Percentiles rank a stretch among this genome's conserved stretches.
Evolutionary conservation across 2,329 filamentous ascomycete species (phyloP).

Genomic region (Cadophora sp.): DNA sequence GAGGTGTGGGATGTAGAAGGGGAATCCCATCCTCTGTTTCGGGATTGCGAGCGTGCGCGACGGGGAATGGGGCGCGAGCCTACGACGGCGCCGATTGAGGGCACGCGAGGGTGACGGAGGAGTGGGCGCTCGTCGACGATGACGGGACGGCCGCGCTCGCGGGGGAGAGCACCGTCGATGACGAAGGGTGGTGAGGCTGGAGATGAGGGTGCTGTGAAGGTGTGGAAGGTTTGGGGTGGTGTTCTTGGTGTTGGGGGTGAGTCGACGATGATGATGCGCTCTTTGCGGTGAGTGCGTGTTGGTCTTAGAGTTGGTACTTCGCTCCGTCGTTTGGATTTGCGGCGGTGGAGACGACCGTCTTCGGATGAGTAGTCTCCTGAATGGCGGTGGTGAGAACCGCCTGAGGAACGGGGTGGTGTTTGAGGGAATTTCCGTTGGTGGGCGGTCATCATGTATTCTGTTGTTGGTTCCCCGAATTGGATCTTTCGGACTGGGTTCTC

Average conservation of each 20-base stretch:
- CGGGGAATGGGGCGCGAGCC: conserved; percentile 18
- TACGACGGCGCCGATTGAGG: conserved; percentile 33
- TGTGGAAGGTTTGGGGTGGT: conserved; percentile 52
- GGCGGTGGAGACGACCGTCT: conserved; percentile 47
- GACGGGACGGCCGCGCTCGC: conserved; percentile 36
- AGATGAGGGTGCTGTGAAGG: conserved; percentile 47
- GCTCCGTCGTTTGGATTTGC: conserved; percentile 47
- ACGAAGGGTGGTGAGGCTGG: conserved; percentile 36
- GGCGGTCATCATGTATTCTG: conserved; percentile 48
- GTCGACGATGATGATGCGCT: conserved; percentile 54
- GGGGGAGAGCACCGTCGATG: conserved; percentile 19
- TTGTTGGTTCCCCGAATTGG: conserved; percentile 45
- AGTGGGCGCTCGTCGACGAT: conserved; percentile 41
- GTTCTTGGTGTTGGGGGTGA: conserved; percentile 54
- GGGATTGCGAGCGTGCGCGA: conserved; percentile 24
- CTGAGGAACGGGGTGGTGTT: conserved; percentile 39
- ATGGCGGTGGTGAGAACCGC: conserved; percentile 40
- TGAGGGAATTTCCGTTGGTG: conserved; percentile 34
- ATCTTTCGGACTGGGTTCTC: conserved; percentile 51
- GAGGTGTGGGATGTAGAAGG: conserved; percentile 37
- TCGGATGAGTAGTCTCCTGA: conserved; percentile 35
- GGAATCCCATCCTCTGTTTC: conserved; percentile 31
- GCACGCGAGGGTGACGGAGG: conserved; percentile 23
- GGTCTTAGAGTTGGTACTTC: conserved; percentile 35
- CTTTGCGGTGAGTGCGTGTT: conserved; percentile 45